Percentiles rank a stretch among this genome's conserved stretches.
Evolutionary conservation across 2,329 filamentous ascomycete species (phyloP).

Genomic region (Arthrobotrys entomopaga): DNA sequence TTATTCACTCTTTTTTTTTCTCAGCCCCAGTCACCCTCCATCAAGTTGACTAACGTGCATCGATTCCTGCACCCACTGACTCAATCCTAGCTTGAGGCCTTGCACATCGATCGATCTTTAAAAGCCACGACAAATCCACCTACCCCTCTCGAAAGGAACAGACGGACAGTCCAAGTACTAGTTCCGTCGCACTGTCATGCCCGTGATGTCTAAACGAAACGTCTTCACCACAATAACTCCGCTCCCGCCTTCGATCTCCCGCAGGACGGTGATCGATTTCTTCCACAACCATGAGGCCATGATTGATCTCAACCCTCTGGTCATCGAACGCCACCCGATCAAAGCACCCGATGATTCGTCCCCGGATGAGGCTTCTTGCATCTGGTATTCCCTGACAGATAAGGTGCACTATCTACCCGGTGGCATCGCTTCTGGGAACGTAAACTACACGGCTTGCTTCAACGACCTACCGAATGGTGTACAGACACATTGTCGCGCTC

Average conservation of each 20-base stretch:
- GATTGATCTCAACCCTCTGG: constrained; percentile 87
- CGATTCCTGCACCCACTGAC: not conserved
- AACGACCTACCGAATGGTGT: constrained; percentile 77
- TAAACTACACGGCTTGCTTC: constrained; percentile 83
- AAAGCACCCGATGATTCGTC: constrained; percentile 73
- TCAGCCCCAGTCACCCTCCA: constrained; percentile 7
- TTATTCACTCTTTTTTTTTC: not conserved
- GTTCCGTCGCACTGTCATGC: constrained; percentile 66
- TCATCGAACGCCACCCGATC: constrained; percentile 76
- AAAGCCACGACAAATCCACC: not conserved
- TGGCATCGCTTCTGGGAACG: constrained; percentile 71
- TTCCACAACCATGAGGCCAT: constrained; percentile 82
- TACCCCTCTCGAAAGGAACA: not conserved
- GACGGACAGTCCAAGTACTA: not conserved
- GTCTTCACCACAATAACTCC: constrained; percentile 82
- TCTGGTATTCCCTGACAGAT: constrained; percentile 84
- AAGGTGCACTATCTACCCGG: constrained; percentile 79
- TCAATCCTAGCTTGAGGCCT: too few relatives aligned
- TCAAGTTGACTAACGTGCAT: constrained; percentile 2
- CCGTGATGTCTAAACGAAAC: constrained; percentile 74
- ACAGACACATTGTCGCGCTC: constrained; percentile 85
- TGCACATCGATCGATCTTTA: not conserved
- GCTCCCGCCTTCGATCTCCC: constrained; percentile 74
- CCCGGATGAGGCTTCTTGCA: constrained; percentile 75
- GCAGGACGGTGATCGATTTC: constrained; percentile 77